Base-by-base conservation (phyloP, 768 basidiomycete genomes). In the Vararia minispora region DNA sequence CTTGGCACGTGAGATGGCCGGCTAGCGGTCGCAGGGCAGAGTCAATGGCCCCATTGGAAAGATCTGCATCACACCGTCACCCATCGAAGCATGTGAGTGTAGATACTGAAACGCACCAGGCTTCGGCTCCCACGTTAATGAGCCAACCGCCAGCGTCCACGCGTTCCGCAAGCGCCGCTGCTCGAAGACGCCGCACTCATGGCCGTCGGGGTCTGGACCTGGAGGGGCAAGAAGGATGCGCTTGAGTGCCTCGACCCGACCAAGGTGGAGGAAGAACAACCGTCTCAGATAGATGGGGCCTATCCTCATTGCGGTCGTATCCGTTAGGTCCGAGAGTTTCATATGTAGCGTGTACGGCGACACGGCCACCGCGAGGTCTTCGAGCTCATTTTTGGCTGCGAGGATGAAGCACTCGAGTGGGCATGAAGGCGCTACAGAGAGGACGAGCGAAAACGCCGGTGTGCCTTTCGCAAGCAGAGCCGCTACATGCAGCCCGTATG, bases 221-320 rank as follows among this genome's bases (percentile, higher is more conserved):
- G 85, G 85, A 0, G 84, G 85, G 3, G 78, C 71, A 4, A 81
- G 64, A 10, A 89, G 63, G 16, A 87, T 70, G 23, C 83, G 74
- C 54, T 88, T 89, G 25, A 89, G 67, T 8, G 86, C 86, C 43
- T 89, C 87, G 3, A 74, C 65, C 21, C 86, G 79, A 8, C 86
- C 85, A 50, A 86, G 78, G 50, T 89, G 87, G 18, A 89, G 62
- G 55, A 84, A 87, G 57, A 89, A 86, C 21, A 89, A 66, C 24
- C 80, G 74, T 49, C 83, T 86, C 45, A 89, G 62, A 51, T 89
- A 89, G 14, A 75, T 58, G 2, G 86, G 70, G 6, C 85, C 84
- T 36, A 89, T 87, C 28, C 63, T 66, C 33, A 68, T 62, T 4
- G 74, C 79, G 58, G 76, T 67, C 33, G 76, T 76, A 53, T 90